A percentile compares a stretch with the other conserved stretches of the same genome.
Evolutionary conservation across 2,329 filamentous ascomycete species (phyloP).

Genomic region (Monilinia polystroma): DNA sequence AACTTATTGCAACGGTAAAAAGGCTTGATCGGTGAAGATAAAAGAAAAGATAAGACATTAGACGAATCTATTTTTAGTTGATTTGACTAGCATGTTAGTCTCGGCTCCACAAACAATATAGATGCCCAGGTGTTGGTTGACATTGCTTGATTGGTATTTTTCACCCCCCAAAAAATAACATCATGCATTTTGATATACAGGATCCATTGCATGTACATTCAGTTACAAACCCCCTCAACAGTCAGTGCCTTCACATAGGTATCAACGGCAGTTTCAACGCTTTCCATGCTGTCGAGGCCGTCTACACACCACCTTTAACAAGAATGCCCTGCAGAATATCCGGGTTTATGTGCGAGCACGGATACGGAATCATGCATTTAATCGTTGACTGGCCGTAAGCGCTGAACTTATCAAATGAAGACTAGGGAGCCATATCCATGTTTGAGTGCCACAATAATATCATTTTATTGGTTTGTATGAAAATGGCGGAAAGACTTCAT

Average conservation of each 20-base stretch:
- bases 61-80: slow-evolving; percentile 17
- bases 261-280: not conserved
- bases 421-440: slow-evolving; percentile 18
- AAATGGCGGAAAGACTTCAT: slow-evolving; percentile 8
- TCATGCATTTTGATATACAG: not conserved
- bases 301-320: not conserved
- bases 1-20: not conserved
- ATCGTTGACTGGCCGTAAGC: slow-evolving; percentile 12
- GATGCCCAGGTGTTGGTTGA: no score
- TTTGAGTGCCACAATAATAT: not conserved
- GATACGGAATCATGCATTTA: slow-evolving; percentile 10
- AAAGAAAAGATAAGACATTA: slow-evolving; percentile 2
- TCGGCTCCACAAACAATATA: slow-evolving; percentile 2
- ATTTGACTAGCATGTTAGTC: not conserved
- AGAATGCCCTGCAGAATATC: not conserved
- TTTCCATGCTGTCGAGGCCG: slow-evolving; percentile 7
- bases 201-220: not conserved
- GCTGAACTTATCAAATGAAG: slow-evolving; percentile 14
- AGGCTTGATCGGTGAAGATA: slow-evolving; percentile 11
- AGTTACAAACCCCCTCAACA: not conserved
- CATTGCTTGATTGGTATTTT: no score
- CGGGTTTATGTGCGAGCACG: not conserved
- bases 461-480: slow-evolving; percentile 11
- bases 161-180: not conserved
- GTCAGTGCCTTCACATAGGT: not conserved